These are phyloP conservation scores for Neocallimastix lanati DNA, from an alignment of 192 early-diverging fungal species.

Conservation along the genomic window DNA sequence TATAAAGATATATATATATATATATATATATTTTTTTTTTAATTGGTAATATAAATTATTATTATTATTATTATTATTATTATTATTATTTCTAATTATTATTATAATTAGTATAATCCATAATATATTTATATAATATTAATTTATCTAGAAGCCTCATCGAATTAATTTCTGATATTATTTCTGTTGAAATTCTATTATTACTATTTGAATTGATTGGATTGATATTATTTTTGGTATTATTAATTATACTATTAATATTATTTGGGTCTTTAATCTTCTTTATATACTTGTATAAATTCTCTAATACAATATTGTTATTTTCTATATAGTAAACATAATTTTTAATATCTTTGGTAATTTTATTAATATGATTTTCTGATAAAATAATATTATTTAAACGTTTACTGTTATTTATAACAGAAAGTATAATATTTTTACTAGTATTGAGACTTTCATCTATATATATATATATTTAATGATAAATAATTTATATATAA, in stretches of 20 bases:
- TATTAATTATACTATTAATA: not conserved
- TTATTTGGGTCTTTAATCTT: not conserved
- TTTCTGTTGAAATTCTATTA: not conserved
- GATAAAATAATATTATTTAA: not conserved
- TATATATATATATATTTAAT: not conserved
- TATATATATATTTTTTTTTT: no score
- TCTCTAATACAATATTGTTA: not conserved
- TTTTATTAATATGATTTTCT: not conserved
- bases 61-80: not conserved
- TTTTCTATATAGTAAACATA: not conserved
- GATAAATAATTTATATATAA: no score
- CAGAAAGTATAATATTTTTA: not conserved
- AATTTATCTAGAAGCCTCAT: not conserved
- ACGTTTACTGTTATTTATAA: not conserved
- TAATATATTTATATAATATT: not conserved
- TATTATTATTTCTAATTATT: no score
- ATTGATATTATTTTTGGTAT: not conserved
- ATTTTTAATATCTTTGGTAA: not conserved
- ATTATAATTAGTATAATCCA: not conserved
- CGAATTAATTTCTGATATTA: not conserved
- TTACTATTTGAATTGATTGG: not conserved
- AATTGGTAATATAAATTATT: no score
- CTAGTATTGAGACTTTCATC: not conserved
- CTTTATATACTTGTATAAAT: not conserved
- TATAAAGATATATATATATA: no score